Percentiles rank a stretch among this genome's conserved stretches.
These are phyloP conservation scores for Fusarium tricinctum DNA, from an alignment of 2,329 filamentous ascomycete genomes.

Conservation along the genomic window DNA sequence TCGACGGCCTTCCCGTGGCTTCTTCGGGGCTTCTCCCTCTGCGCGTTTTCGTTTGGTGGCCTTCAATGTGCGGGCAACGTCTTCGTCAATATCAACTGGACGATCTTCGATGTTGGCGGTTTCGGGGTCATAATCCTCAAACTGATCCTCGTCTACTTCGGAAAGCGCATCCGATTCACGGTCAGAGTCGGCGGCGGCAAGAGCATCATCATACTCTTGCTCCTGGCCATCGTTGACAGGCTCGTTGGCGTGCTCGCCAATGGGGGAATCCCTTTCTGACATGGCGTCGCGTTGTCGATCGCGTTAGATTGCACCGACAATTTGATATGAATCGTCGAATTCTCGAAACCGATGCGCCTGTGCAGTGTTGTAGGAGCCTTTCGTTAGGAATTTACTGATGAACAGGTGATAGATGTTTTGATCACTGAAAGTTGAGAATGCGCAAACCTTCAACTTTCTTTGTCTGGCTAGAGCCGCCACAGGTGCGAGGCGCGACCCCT, in stretches of 20 bases:
- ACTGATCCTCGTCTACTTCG: slow-evolving; percentile 78
- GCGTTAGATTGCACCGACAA: slow-evolving; percentile 8
- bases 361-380: not conserved
- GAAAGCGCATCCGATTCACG: slow-evolving; percentile 72
- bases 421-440: slow-evolving; percentile 16
- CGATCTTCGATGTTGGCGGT: slow-evolving; percentile 74
- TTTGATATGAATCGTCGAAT: not conserved
- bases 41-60: slow-evolving; percentile 75
- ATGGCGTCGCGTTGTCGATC: slow-evolving; percentile 50
- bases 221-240: slow-evolving; percentile 60
- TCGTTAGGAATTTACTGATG: not conserved
- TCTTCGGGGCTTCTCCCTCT: slow-evolving; percentile 75
- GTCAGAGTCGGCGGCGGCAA: slow-evolving; percentile 62
- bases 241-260: slow-evolving; percentile 55
- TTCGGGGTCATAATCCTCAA: slow-evolving; percentile 77
- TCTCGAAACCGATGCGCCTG: not conserved
- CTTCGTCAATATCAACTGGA: slow-evolving; percentile 77
- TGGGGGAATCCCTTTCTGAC: slow-evolving; percentile 64
- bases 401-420: slow-evolving; percentile 11
- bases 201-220: slow-evolving; percentile 50
- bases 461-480: slow-evolving; percentile 39
- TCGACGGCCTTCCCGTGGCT: slow-evolving; percentile 79
- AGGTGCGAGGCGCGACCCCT: slow-evolving; percentile 37
- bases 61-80: slow-evolving; percentile 73
- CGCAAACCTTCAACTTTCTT: slow-evolving; percentile 47